A percentile compares a stretch with the other conserved stretches of the same genome.
Conservation (phyloP, 805 yeast genomes). For the Cyberlindnera petersonii region DNA sequence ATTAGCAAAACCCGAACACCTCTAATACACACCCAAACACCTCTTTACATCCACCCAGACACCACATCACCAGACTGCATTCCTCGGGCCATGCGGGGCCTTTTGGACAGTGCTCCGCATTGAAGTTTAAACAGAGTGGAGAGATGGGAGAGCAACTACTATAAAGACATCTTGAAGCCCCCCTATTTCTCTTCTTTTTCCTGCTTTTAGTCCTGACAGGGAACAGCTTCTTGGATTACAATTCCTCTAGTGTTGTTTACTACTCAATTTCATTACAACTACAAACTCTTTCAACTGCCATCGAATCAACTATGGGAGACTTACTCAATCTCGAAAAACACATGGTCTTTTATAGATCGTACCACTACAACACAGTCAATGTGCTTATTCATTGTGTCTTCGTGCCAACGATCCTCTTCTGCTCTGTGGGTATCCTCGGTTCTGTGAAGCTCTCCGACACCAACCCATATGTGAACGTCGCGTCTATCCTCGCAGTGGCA, state of each 20-base stretch:
- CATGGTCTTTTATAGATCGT: constrained; percentile 56
- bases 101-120: too few relatives aligned
- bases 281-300: background rate
- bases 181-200: too few relatives aligned
- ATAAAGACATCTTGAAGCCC: background rate
- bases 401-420: constrained; percentile 70
- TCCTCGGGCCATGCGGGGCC: too few relatives aligned
- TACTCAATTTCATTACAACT: too few relatives aligned
- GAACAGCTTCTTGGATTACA: too few relatives aligned
- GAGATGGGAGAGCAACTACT: background rate
- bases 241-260: too few relatives aligned
- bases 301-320: background rate
- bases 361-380: constrained; percentile 53
- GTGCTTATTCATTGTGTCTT: constrained; percentile 73
- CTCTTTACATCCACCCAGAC: background rate
- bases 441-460: constrained; percentile 24
- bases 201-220: too few relatives aligned
- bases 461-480: constrained; percentile 36
- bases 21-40: background rate
- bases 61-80: too few relatives aligned
- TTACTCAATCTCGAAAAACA: constrained; percentile 31
- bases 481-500: constrained; percentile 40
- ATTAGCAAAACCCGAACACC: constrained; percentile 2
- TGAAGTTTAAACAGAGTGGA: too few relatives aligned
- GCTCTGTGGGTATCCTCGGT: constrained; percentile 43